Evolutionary conservation across 2,329 filamentous ascomycete genomes (phyloP).

Genomic region (Pseudopyrenochaeta lycopersici): DNA sequence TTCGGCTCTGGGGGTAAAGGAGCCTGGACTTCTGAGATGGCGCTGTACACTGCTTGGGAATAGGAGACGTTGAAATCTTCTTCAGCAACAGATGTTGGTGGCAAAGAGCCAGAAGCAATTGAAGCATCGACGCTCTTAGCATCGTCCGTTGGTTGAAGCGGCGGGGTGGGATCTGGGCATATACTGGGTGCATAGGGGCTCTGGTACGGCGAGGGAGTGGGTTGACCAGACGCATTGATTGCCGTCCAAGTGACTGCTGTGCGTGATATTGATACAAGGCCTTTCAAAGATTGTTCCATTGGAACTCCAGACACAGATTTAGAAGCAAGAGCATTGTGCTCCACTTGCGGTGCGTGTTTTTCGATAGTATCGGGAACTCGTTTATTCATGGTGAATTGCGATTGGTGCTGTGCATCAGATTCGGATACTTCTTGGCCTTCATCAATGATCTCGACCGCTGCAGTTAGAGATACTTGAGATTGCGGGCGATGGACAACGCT

Average conservation of each 20-base stretch:
- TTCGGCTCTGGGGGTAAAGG: conserved; percentile 12
- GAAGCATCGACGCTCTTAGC: background rate
- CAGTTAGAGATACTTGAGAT: background rate
- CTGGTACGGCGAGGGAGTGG: conserved; percentile 14
- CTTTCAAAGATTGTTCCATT: background rate
- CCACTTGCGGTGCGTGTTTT: background rate
- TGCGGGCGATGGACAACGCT: background rate
- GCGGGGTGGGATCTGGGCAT: background rate
- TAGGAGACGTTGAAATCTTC: background rate
- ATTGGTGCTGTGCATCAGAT: background rate
- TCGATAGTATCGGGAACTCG: background rate
- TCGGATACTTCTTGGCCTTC: background rate
- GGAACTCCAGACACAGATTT: background rate
- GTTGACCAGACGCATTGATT: conserved; percentile 20
- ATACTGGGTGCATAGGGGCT: conserved; percentile 25
- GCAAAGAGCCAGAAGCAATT: background rate
- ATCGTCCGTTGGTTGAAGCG: background rate
- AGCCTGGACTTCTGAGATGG: conserved; percentile 8
- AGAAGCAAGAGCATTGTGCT: background rate
- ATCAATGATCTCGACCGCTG: background rate
- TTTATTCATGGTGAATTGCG: background rate
- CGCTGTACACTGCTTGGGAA: conserved; percentile 1
- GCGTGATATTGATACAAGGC: background rate
- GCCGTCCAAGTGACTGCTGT: conserved; percentile 24
- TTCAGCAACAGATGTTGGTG: background rate